Evolutionary conservation across 768 basidiomycete species (phyloP), one percentile per base, ranked within the genome.

Genomic region (Tephrocybe sp.): DNA sequence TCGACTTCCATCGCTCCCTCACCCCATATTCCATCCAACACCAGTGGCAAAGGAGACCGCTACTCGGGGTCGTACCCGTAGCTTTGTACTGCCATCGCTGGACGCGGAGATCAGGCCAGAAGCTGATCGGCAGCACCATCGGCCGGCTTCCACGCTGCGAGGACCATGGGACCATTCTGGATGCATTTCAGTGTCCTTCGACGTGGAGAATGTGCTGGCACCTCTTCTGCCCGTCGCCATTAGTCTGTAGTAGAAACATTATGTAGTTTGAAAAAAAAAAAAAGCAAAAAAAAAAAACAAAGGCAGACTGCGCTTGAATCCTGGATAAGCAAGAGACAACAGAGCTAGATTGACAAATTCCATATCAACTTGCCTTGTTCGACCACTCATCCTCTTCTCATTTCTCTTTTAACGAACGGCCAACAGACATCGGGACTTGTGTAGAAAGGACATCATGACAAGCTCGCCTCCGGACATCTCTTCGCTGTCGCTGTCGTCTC

Each of bases 391-490:
- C 50, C 55, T 66, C 45, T 56, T 59, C 47, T 52, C 53, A 52
- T 63, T 64, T 64, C 54, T 37, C 56, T 59, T 61, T 65, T 70
- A 47, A 69, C 69, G 68, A 67, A 57, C 57, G 60, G 57, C 62
- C 61, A 60, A 53, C 56, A 54, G 51, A 59, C 55, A 54, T 57
- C 43, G 61, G 47, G 58, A 42, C 47, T 5, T 38, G 51, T 51
- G 56, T 55, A 54, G 57, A 54, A 55, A 59, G 57, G 53, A 60
- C 61, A 79, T 83, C 79, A 92, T 92, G 89, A 86, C 87, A 62
- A 84, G 72, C 65, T 82, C 88, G 59, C 84, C 89, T 26, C 89
- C 89, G 56, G 88, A 91, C 74, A 81, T 92, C 60, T 83, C 86
- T 42, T 75, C 86, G 58, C 72, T 92, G 64, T 84, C 88, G 61